These are phyloP conservation scores for Jatropha multifida DNA, from an alignment of 441 rosid genomes.

Conservation along the genomic window DNA sequence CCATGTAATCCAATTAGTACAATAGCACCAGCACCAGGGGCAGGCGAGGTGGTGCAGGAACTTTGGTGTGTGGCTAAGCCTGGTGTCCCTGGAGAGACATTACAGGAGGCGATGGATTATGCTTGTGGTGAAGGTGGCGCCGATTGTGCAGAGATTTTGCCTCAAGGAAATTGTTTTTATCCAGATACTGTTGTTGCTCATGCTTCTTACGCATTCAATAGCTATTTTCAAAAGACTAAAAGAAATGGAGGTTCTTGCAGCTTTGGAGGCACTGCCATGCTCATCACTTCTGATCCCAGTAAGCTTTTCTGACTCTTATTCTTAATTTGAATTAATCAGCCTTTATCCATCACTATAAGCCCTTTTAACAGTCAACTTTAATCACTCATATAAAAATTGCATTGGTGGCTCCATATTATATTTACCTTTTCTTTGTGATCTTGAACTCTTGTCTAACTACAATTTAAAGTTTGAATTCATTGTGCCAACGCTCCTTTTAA, in stretches of 20 bases:
- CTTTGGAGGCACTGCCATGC: conserved; percentile 83
- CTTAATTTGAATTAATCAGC: not conserved
- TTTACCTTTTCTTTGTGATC: no score
- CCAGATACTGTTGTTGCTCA: conserved; percentile 86
- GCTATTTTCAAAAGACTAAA: conserved; percentile 69
- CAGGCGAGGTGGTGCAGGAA: conserved; percentile 35
- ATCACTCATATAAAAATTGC: no score
- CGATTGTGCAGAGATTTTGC: conserved; percentile 63
- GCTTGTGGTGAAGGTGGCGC: conserved; percentile 91
- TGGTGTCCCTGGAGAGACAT: conserved; percentile 52
- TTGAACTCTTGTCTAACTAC: no score
- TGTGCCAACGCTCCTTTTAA: no score
- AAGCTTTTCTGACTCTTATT: conserved; percentile 18
- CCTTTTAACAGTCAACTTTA: no score
- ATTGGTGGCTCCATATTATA: no score
- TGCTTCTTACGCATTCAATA: conserved; percentile 89
- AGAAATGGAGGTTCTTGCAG: conserved; percentile 65
- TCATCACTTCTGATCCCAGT: conserved; percentile 67
- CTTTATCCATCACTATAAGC: not conserved
- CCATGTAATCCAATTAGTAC: conserved; percentile 48
- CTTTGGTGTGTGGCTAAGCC: conserved; percentile 88
- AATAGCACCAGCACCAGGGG: conserved; percentile 48
- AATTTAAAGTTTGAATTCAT: no score
- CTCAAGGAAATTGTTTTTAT: conserved; percentile 51
- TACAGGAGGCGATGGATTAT: conserved; percentile 71